These are phyloP conservation scores for Aureobasidium sp. DNA, from an alignment of 2,329 filamentous ascomycete genomes.

Conservation along the genomic window DNA sequence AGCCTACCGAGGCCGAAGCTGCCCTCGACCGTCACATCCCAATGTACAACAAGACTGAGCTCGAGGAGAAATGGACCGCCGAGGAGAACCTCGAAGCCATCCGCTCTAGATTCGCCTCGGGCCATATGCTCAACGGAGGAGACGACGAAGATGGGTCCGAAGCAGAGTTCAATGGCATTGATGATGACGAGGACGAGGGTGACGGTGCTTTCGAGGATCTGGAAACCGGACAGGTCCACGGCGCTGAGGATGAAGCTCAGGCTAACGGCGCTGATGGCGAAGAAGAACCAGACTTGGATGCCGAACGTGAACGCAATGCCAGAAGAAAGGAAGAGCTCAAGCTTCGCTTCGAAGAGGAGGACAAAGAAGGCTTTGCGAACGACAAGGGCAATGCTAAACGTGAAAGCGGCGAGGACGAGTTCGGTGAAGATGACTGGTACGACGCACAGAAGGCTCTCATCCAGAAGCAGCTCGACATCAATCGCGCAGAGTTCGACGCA, in stretches of 20 bases:
- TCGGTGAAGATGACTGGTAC: conserved; percentile 98
- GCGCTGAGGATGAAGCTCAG: conserved; percentile 28
- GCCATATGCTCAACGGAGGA: conserved; percentile 43
- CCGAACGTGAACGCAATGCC: conserved; percentile 84
- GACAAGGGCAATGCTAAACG: conserved; percentile 70
- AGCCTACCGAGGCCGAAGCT: conserved; percentile 37
- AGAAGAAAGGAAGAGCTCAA: conserved; percentile 89
- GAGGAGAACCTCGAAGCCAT: conserved; percentile 68
- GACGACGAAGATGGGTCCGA: conserved; percentile 46
- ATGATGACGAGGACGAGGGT: conserved; percentile 56
- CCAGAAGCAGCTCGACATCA: conserved; percentile 94
- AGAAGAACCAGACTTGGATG: conserved; percentile 56
- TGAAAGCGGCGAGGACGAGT: conserved; percentile 66
- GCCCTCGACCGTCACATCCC: conserved; percentile 73
- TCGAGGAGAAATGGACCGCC: conserved; percentile 79
- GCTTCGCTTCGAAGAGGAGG: conserved; percentile 91
- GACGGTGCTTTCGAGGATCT: conserved; percentile 81
- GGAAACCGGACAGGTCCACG: conserved; percentile 60
- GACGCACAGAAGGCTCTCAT: conserved; percentile 90
- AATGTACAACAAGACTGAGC: conserved; percentile 65
- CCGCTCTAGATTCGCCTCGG: conserved; percentile 64
- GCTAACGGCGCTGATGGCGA: conserved; percentile 34
- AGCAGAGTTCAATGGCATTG: conserved; percentile 41
- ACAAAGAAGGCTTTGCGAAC: conserved; percentile 89
- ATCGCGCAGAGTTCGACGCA: conserved; percentile 82